Conservation (phyloP, 805 yeast species). For the Wickerhamomyces ciferrii region DNA sequence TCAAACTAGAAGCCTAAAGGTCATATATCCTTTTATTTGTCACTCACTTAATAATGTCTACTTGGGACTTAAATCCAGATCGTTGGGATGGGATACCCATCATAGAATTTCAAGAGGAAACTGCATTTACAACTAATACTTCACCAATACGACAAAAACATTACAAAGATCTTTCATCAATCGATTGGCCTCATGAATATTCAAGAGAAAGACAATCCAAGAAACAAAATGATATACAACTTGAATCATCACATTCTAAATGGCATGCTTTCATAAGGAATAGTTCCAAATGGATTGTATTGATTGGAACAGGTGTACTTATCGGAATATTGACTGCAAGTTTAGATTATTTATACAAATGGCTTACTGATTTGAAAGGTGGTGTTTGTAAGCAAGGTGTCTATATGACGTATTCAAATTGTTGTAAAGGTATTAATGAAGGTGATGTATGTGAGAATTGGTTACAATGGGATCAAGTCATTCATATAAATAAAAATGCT, state of each 20-base stretch:
- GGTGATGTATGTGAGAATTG: constrained; percentile 28
- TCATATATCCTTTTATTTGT: no score
- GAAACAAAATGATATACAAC: not conserved
- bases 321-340: constrained; percentile 45
- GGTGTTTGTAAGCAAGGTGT: constrained; percentile 41
- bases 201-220: constrained; percentile 9
- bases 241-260: not conserved
- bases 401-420: constrained; percentile 19
- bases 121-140: constrained; percentile 1
- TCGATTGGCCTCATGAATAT: constrained; percentile 51
- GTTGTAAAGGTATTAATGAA: constrained; percentile 24
- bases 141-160: constrained; percentile 3
- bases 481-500: constrained; percentile 17
- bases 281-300: constrained; percentile 38
- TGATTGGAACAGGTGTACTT: constrained; percentile 37
- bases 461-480: constrained; percentile 26
- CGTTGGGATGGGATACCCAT: constrained; percentile 9
- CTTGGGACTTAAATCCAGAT: not conserved
- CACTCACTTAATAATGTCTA: not conserved
- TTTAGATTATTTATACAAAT: constrained; percentile 43
- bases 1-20: no score
- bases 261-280: constrained; percentile 7
- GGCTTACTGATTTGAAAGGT: constrained; percentile 46
- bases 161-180: constrained; percentile 37
- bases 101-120: constrained; percentile 2